Percentiles rank a stretch among this genome's conserved stretches.
Evolutionary conservation across 2,329 filamentous ascomycete genomes (phyloP).

Genomic region (Curvularia eragrostidis): DNA sequence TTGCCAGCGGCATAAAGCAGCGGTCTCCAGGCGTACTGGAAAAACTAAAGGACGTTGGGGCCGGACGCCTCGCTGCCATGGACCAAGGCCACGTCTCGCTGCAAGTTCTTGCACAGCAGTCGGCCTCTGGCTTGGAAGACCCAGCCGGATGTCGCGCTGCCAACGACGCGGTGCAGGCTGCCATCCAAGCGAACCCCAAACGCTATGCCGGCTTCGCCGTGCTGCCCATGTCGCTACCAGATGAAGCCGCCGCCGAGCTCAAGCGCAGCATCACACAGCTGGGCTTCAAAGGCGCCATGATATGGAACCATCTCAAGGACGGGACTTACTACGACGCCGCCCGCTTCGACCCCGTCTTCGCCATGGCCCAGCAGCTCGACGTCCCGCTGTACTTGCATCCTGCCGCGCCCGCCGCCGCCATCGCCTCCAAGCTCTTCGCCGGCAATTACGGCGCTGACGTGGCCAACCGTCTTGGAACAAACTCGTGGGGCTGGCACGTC

Average conservation of each 20-base stretch:
- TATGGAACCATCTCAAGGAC: neutral
- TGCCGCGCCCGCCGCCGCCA: neutral
- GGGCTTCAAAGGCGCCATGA: slow-evolving; percentile 1
- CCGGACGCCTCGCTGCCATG: slow-evolving; percentile 17
- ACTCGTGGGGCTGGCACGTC: slow-evolving; percentile 4
- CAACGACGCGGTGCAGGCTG: neutral
- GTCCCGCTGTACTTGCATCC: neutral
- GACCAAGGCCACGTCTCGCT: slow-evolving; percentile 14
- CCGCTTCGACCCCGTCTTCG: neutral
- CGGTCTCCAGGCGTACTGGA: slow-evolving; percentile 5
- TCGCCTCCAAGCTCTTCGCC: neutral
- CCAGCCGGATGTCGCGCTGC: slow-evolving; percentile 8
- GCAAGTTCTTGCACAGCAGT: slow-evolving; percentile 18
- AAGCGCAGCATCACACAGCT: neutral
- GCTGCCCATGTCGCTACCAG: neutral
- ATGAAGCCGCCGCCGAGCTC: neutral
- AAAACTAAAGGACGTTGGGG: slow-evolving; percentile 15
- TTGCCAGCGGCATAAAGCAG: slow-evolving; percentile 6
- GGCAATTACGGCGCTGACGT: neutral
- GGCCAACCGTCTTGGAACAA: neutral
- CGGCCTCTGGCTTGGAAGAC: slow-evolving; percentile 2
- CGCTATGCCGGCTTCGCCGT: neutral
- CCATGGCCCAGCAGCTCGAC: neutral
- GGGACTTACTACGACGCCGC: neutral
- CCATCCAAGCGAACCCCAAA: neutral